These are phyloP conservation scores for Penicillium odoratum DNA, from an alignment of 495 filamentous ascomycete species.

Conservation along the genomic window DNA sequence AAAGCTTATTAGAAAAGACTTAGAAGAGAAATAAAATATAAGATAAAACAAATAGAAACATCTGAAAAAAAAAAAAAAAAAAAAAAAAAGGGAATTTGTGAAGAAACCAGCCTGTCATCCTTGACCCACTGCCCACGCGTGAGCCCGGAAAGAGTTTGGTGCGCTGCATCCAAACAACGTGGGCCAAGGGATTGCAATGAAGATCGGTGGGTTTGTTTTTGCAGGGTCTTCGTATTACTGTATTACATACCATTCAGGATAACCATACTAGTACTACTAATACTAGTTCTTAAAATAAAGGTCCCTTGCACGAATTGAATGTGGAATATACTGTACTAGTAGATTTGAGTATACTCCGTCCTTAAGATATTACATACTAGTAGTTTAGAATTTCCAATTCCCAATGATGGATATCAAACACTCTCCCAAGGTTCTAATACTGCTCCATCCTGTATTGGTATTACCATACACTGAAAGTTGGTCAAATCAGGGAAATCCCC, in stretches of 20 bases:
- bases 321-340: neutral
- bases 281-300: too few relatives aligned
- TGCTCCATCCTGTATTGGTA: neutral
- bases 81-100: slow-evolving; percentile 25
- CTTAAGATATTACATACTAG: slow-evolving; percentile 20
- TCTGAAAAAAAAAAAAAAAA: slow-evolving; percentile 2
- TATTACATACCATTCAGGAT: neutral
- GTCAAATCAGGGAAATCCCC: neutral
- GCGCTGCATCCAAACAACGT: slow-evolving; percentile 47
- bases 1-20: slow-evolving; percentile 2
- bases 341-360: neutral
- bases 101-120: slow-evolving; percentile 44
- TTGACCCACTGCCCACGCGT: slow-evolving; percentile 46
- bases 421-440: neutral
- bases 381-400: too few relatives aligned
- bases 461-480: neutral
- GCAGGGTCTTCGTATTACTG: slow-evolving; percentile 8
- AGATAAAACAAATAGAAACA: slow-evolving; percentile 7
- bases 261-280: too few relatives aligned
- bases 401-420: neutral
- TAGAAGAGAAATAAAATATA: neutral
- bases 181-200: slow-evolving; percentile 36
- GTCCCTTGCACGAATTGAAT: neutral
- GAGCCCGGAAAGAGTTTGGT: slow-evolving; percentile 42
- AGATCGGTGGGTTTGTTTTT: slow-evolving; percentile 28